Evolutionary conservation across 345 rosid genomes (phyloP).

Genomic region (Rubroshorea leprosula): DNA sequence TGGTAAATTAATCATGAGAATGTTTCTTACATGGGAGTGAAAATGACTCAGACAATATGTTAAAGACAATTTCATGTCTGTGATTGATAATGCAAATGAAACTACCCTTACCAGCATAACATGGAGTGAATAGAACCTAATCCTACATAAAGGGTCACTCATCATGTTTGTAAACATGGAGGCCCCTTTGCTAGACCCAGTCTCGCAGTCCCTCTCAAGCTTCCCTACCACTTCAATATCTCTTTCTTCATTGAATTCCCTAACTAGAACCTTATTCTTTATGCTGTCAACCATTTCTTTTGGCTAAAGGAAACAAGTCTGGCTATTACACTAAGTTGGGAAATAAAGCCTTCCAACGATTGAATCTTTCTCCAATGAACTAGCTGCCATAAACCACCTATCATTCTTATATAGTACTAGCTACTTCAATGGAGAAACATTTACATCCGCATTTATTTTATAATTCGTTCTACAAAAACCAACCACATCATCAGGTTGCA

Average conservation of each 20-base stretch:
- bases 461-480: neutral
- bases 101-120: constrained; percentile 47
- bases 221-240: constrained; percentile 47
- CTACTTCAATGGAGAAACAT: neutral
- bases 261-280: constrained; percentile 29
- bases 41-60: neutral
- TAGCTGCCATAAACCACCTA: constrained; percentile 14
- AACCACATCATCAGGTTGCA: constrained; percentile 12
- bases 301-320: constrained; percentile 1
- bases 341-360: constrained; percentile 3
- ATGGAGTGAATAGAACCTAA: constrained; percentile 44
- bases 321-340: neutral
- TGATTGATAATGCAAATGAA: neutral
- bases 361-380: constrained; percentile 21
- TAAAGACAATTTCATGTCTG: neutral
- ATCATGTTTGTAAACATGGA: constrained; percentile 36
- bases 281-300: constrained; percentile 22
- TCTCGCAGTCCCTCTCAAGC: constrained; percentile 46
- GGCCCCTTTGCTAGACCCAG: constrained; percentile 31
- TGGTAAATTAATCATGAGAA: constrained; percentile 10
- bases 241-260: constrained; percentile 38
- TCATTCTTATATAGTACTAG: constrained; percentile 1
- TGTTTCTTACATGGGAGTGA: constrained; percentile 7
- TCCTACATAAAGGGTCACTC: constrained; percentile 46
- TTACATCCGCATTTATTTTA: neutral